A percentile compares a stretch with the other conserved stretches of the same genome.
phyloP scores from a whole-genome alignment of 2,329 filamentous ascomycete genomes.

The Trichophyton rubrum region DNA sequence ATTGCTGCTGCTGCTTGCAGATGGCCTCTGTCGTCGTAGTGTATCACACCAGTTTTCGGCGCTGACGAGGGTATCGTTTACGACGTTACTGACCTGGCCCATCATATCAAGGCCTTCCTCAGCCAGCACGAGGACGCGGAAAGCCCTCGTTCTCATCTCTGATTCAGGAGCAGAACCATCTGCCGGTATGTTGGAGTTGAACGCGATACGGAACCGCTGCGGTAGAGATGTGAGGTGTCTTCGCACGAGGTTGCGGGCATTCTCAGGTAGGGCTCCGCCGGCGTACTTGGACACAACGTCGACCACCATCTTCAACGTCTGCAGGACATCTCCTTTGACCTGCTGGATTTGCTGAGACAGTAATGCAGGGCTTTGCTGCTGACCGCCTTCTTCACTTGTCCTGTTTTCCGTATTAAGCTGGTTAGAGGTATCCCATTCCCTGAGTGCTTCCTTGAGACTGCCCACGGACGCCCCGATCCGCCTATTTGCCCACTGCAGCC shows the following conservation, averaged over 20 bases:
- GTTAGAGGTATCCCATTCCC: conserved; percentile 47
- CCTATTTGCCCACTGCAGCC: conserved; percentile 69
- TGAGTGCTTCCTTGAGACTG: conserved; percentile 60
- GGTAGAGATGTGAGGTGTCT: conserved; percentile 75
- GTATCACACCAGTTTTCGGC: conserved; percentile 85
- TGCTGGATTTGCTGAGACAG: conserved; percentile 49
- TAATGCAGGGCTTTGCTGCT: conserved; percentile 28
- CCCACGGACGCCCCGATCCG: conserved; percentile 65
- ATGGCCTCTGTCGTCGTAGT: conserved; percentile 44
- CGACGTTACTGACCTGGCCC: conserved; percentile 72
- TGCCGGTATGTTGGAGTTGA: conserved; percentile 32
- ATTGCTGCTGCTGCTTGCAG: not conserved
- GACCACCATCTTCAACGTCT: conserved; percentile 68
- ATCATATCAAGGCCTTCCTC: conserved; percentile 92
- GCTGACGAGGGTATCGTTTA: conserved; percentile 78
- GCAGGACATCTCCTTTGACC: conserved; percentile 59
- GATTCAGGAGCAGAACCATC: conserved; percentile 25
- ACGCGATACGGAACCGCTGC: conserved; percentile 65
- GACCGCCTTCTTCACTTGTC: conserved; percentile 9
- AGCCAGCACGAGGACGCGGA: conserved; percentile 71
- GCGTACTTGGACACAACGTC: conserved; percentile 79
- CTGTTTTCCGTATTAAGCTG: conserved; percentile 15
- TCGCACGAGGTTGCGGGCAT: conserved; percentile 70
- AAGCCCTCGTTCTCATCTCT: conserved; percentile 47
- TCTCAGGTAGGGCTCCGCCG: conserved; percentile 80